Evolutionary conservation across 192 early-diverging fungal genomes (phyloP).

Genomic region (Coemansia guatemalensis): DNA sequence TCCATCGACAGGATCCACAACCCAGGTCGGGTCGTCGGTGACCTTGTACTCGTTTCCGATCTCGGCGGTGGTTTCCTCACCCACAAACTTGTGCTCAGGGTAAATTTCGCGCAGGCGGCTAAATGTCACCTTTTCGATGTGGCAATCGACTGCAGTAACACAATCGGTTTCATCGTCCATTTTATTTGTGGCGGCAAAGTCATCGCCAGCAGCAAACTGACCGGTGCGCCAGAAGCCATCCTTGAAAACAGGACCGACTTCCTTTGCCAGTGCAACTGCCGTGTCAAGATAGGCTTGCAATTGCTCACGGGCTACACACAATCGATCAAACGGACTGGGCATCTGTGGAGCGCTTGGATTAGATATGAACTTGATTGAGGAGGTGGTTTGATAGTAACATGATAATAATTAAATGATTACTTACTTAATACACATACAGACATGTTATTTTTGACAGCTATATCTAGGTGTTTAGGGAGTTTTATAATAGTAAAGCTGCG

Average conservation of each 20-base stretch:
- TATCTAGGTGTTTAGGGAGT: too few species aligned
- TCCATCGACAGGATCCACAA: constrained; percentile 85
- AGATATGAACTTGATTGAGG: too few species aligned
- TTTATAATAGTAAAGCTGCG: too few species aligned
- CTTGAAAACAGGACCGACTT: constrained; percentile 48
- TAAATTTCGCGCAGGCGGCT: constrained; percentile 56
- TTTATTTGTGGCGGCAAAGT: constrained; percentile 40
- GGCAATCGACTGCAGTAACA: constrained; percentile 82
- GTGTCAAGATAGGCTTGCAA: constrained; percentile 33
- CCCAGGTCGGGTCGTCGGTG: constrained; percentile 80
- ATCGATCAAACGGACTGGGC: neutral
- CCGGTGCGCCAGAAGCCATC: constrained; percentile 49
- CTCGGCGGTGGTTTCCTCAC: constrained; percentile 79
- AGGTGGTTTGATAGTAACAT: too few species aligned
- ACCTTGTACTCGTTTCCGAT: constrained; percentile 53
- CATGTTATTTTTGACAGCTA: too few species aligned
- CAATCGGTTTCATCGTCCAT: constrained; percentile 43
- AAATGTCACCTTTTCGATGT: constrained; percentile 75
- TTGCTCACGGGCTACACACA: constrained; percentile 20
- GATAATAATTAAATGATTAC: too few species aligned
- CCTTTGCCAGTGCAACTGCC: constrained; percentile 29
- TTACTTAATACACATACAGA: too few species aligned
- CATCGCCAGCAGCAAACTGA: constrained; percentile 26
- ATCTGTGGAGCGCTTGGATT: too few species aligned
- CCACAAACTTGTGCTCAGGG: constrained; percentile 81